phyloP scores from a whole-genome alignment of 768 basidiomycete species.

The Lepiota subincarnata region DNA sequence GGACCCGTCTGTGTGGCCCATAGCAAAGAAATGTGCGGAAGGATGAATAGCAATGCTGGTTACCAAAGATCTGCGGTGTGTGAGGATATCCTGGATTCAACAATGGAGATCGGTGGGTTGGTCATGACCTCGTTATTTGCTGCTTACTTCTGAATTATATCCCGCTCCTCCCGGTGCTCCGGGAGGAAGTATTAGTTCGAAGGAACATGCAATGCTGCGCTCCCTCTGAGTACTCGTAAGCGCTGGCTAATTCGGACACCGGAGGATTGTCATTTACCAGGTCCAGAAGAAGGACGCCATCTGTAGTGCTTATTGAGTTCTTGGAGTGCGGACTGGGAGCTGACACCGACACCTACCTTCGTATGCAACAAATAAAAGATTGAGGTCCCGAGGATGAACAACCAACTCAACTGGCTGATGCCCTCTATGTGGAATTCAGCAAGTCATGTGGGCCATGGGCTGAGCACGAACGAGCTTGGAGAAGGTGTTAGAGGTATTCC shows the following conservation, averaged over 20 bases:
- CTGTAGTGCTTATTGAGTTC: constrained; percentile 27
- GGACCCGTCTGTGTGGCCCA: constrained; percentile 78
- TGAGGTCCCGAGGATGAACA: constrained; percentile 69
- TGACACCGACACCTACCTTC: constrained; percentile 42
- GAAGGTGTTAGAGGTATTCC: constrained; percentile 28
- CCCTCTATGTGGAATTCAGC: constrained; percentile 24
- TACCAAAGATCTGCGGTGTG: constrained; percentile 63
- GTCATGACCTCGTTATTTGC: background rate
- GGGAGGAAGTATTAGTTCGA: constrained; percentile 68
- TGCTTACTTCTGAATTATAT: constrained; percentile 49
- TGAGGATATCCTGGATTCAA: constrained; percentile 54
- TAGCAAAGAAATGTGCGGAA: constrained; percentile 69
- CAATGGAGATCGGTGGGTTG: background rate
- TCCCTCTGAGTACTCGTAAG: constrained; percentile 31
- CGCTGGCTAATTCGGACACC: background rate
- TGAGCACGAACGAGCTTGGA: constrained; percentile 29
- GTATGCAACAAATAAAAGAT: constrained; percentile 71
- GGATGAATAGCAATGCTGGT: constrained; percentile 74
- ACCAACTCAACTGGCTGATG: constrained; percentile 56
- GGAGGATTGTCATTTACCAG: constrained; percentile 34
- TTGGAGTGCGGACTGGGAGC: background rate
- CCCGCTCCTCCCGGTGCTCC: constrained; percentile 79
- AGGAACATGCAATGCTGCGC: constrained; percentile 52
- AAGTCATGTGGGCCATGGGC: background rate
- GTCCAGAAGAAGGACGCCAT: constrained; percentile 57